phyloP scores from a whole-genome alignment of 1,139 yeast species.

The Saccharomyces hybrid region DNA sequence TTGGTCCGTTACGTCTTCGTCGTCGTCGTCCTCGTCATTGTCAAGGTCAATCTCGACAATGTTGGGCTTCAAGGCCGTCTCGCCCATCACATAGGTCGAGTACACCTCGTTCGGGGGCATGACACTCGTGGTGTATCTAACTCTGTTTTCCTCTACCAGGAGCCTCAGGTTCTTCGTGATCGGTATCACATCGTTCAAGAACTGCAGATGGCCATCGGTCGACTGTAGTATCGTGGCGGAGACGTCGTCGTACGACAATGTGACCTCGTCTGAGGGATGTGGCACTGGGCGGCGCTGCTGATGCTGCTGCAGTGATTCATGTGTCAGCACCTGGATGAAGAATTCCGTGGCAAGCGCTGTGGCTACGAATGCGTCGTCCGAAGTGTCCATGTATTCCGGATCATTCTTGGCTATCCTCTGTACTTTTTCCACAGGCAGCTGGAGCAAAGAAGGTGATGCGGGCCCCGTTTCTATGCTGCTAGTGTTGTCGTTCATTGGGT shows the following conservation, averaged over 20 bases:
- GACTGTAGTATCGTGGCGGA: conserved; percentile 50
- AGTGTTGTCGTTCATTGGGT: neutral
- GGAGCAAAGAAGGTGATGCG: neutral
- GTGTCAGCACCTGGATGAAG: conserved; percentile 71
- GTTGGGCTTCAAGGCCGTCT: conserved; percentile 4
- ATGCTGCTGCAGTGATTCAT: conserved; percentile 52
- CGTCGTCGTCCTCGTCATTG: neutral
- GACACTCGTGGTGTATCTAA: conserved; percentile 32
- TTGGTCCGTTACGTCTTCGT: neutral
- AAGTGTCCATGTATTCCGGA: conserved; percentile 70
- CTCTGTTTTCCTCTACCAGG: conserved; percentile 38
- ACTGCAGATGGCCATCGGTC: conserved; percentile 56
- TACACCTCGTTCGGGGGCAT: neutral
- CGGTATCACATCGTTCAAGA: conserved; percentile 62
- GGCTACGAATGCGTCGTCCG: conserved; percentile 73
- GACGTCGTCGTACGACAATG: conserved; percentile 54
- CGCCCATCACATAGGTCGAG: neutral
- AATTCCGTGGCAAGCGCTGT: conserved; percentile 84
- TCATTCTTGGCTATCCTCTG: conserved; percentile 82
- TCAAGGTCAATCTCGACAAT: conserved; percentile 1
- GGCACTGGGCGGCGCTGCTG: neutral
- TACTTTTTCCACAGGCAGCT: conserved; percentile 69
- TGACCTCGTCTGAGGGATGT: neutral
- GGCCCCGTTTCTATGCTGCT: neutral
- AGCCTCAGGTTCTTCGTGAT: conserved; percentile 43